Evolutionary conservation across 2,329 filamentous ascomycete species (phyloP), one percentile per base, ranked within the genome.

Genomic region (Calonectria pauciramosa): DNA sequence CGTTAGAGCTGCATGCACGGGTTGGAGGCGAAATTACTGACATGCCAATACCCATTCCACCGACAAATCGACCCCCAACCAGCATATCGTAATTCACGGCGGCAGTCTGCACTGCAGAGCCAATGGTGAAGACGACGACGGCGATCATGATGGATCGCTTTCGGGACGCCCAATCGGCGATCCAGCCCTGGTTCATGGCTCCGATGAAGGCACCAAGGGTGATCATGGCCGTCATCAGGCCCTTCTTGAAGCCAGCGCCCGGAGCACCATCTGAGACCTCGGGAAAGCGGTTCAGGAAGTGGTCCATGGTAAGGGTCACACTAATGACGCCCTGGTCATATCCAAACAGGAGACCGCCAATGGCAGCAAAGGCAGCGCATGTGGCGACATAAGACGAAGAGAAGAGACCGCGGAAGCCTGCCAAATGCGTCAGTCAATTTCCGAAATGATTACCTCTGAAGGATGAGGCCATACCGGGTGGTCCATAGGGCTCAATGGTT

Each of bases 151-250:
- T 83, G 6, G 82, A 83, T 9, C 81, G 80, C 49, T 83, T 84
- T 28, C 84, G 80, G 1, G 81, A 83, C 23, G 83, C 73, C 13
- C 72, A 73, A 72, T 85, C 84, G 36, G 83, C 82, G 9, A 85
- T 75, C 72, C 86, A 84, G 1, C 85, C 85, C 70, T 86, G 86
- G 73, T 84, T 78, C 28, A 89, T 80, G 4, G 88, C 88, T 7
- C 88, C 88, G 56, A 88, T 80, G 84, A 87, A 89, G 9, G 88
- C 88, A 68, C 86, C 83, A 0, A 90, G 82, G 2, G 88, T 81
- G 8, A 90, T 81, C 20, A 86, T 88, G 38, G 88, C 88, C 4
- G 89, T 87, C 76, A 89, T 88, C 83, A 89, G 89, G 26, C 88
- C 81, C 23, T 79, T 79, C 54, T 79, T 77, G 63, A 82, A 80